phyloP scores from a whole-genome alignment of 1,284 basidiomycete genomes.

The Ceratobasidium sp. region DNA sequence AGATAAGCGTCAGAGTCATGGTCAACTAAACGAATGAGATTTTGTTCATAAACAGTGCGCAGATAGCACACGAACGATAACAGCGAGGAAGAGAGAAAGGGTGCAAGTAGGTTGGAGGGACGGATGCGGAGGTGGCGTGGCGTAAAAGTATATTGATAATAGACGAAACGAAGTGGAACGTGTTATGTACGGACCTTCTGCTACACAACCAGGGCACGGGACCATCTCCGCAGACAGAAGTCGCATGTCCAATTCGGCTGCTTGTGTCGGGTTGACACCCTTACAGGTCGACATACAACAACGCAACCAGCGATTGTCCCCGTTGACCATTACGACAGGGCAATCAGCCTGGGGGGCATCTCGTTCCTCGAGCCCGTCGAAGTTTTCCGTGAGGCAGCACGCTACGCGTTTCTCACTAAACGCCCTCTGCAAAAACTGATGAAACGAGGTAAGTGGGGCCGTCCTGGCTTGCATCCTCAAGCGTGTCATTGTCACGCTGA shows the following conservation, averaged over 20 bases:
- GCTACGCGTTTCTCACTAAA: background rate
- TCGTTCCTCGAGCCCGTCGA: background rate
- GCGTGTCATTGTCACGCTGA: background rate
- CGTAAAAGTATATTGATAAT: no score
- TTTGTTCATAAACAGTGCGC: no score
- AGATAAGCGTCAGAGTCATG: background rate
- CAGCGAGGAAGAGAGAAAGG: no score
- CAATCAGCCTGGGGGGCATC: background rate
- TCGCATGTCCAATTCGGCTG: no score
- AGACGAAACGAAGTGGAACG: no score
- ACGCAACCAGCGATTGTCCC: constrained; percentile 5
- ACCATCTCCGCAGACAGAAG: no score
- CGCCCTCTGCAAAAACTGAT: background rate
- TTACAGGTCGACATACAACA: background rate
- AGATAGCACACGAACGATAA: no score
- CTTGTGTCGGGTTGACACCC: background rate
- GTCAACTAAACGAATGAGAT: no score
- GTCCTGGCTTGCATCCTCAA: background rate
- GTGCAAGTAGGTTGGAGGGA: no score
- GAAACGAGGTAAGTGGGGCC: background rate
- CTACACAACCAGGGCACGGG: no score
- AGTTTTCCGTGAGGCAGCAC: background rate
- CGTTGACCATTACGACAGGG: background rate
- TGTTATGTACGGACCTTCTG: no score
- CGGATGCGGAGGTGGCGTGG: no score